Base-by-base conservation (phyloP, 2,329 filamentous ascomycete species). In the Fusarium proliferatum region DNA sequence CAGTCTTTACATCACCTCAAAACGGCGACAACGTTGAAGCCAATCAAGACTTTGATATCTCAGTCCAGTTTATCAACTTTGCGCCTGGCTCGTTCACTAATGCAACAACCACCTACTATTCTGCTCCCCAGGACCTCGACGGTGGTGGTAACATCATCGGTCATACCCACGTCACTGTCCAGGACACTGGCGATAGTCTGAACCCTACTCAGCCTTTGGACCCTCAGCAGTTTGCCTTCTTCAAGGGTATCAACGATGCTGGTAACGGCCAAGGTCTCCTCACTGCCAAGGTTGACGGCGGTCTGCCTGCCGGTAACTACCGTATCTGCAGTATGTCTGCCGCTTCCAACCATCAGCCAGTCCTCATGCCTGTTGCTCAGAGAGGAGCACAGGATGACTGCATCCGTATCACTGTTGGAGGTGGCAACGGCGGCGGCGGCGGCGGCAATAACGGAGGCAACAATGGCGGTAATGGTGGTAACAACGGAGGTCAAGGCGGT, bases 301-400 rank as follows among this genome's bases (percentile, higher is more conserved):
- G 90, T 76, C 87, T 92, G 6, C 88, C 89, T 6, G 84, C 85
- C 6, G 90, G 90, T 41, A 89, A 88, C 83, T 92, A 92, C 83
- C 89, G 90, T 75, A 82, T 91, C 69, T 92, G 90, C 85, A 89
- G 87, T 76, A 90, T 92, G 88, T 85, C 86, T 34, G 82, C 86
- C 68, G 82, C 90, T n/a, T 83, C 88, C 74, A 92, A 92, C 84
- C 90, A 92, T 78, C 89, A 92, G 82, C 89, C 89, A 64, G 88
- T 91, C 15, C 78, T 91, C 61, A 91, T 91, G 89, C 89, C 90
- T 58, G 87, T 92, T 60, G 90, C 90, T 62, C 90, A 92, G 82
- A 88, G 90, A 80, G 90, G 90, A 81, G 85, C 88, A 51, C 90
- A 92, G 79, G 90, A 92, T 76, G 90, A 92, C 79, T 92, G 90